Conservation (phyloP, 129 eudicot species). For the Deinandra increscens region DNA sequence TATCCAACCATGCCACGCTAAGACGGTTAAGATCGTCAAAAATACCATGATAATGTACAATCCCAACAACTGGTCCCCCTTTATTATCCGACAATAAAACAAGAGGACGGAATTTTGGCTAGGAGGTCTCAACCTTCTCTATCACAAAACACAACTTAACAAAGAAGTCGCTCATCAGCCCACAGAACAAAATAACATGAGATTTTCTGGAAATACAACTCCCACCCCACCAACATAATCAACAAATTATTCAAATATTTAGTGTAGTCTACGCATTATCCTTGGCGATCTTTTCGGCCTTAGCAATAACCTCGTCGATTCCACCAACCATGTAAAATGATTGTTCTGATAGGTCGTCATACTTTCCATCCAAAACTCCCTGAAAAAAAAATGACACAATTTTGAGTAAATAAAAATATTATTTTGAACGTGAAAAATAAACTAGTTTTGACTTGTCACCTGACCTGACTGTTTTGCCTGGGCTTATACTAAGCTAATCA, state of each 20-base stretch:
- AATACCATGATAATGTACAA: constrained; percentile 15
- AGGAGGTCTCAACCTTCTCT: constrained; percentile 15
- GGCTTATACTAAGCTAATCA: too few relatives aligned
- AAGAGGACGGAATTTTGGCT: constrained; percentile 8
- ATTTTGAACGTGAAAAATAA: too few relatives aligned
- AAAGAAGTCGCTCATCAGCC: not conserved
- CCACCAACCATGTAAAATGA: constrained; percentile 50
- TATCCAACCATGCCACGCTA: too few relatives aligned
- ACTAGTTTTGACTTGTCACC: too few relatives aligned
- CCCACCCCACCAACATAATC: constrained; percentile 22
- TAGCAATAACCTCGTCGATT: constrained; percentile 47
- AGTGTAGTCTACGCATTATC: constrained; percentile 27
- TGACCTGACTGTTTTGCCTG: too few relatives aligned
- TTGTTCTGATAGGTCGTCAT: constrained; percentile 38
- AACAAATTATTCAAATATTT: constrained; percentile 22
- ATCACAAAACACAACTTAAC: constrained; percentile 28
- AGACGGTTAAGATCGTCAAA: not conserved
- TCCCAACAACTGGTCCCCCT: constrained; percentile 22
- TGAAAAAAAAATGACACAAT: not conserved
- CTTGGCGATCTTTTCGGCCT: constrained; percentile 49
- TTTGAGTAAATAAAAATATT: not conserved
- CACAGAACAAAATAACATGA: constrained; percentile 10
- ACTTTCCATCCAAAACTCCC: constrained; percentile 48
- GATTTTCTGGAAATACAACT: constrained; percentile 24
- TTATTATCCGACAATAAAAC: constrained; percentile 31